Conservation (phyloP, 805 yeast species). For the Sugiyamaella mastotermitis region DNA sequence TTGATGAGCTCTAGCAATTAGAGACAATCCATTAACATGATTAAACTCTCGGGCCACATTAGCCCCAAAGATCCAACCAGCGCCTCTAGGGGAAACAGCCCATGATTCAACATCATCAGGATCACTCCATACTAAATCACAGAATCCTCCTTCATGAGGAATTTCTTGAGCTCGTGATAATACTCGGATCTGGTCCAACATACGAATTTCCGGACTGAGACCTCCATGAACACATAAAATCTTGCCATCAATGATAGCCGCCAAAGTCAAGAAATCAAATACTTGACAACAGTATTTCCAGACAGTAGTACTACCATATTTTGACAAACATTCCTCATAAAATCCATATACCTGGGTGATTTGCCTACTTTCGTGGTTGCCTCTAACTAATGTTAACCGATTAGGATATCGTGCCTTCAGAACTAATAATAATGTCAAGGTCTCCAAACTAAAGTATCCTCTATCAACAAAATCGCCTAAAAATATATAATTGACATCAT, state of each 20-base stretch:
- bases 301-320: slow-evolving; percentile 90
- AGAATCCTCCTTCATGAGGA: slow-evolving; percentile 98
- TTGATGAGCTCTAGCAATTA: slow-evolving; percentile 96
- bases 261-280: slow-evolving; percentile 86
- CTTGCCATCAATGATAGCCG: slow-evolving; percentile 93
- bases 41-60: slow-evolving; percentile 93
- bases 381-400: slow-evolving; percentile 84
- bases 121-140: slow-evolving; percentile 96
- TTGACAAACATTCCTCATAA: slow-evolving; percentile 90
- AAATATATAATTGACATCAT: slow-evolving; percentile 67
- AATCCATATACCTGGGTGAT: slow-evolving; percentile 99
- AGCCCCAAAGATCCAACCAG: slow-evolving; percentile 96
- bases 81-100: slow-evolving; percentile 98
- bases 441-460: slow-evolving; percentile 93
- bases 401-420: slow-evolving; percentile 83
- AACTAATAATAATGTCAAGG: slow-evolving; percentile 90
- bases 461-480: slow-evolving; percentile 96
- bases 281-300: slow-evolving; percentile 98
- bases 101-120: slow-evolving; percentile 97
- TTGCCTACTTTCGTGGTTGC: slow-evolving; percentile 96
- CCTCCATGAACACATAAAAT: slow-evolving; percentile 97
- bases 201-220: slow-evolving; percentile 90
- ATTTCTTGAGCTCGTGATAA: slow-evolving; percentile 95
- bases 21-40: slow-evolving; percentile 80
- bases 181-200: slow-evolving; percentile 94